phyloP scores from a whole-genome alignment of 2,329 filamentous ascomycete species.

The Arachnomyces sp. region DNA sequence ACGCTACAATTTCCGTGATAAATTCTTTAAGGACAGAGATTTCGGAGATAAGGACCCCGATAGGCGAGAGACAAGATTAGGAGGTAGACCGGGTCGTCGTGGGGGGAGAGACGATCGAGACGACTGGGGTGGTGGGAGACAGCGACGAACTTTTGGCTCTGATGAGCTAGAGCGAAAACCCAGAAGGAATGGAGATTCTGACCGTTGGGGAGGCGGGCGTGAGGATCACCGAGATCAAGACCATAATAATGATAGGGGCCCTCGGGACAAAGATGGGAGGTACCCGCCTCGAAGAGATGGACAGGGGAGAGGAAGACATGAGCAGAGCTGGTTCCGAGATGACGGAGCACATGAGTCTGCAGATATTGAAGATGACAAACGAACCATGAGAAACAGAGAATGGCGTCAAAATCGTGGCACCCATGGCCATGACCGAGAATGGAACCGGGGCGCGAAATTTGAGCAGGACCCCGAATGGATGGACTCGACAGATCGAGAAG shows the following conservation, averaged over 20 bases:
- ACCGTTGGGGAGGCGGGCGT: conserved; percentile 35
- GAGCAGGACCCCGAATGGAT: conserved; percentile 91
- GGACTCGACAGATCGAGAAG: conserved; percentile 61
- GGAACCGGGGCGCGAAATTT: conserved; percentile 45
- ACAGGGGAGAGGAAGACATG: conserved; percentile 57
- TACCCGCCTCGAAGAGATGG: conserved; percentile 56
- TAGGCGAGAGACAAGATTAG: conserved; percentile 27
- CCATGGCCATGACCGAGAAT: conserved; percentile 46
- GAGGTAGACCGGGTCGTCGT: conserved; percentile 27
- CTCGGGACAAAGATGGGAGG: conserved; percentile 50
- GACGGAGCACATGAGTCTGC: conserved; percentile 34
- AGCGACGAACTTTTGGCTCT: conserved; percentile 32
- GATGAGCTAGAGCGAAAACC: conserved; percentile 36
- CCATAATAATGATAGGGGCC: conserved; percentile 23
- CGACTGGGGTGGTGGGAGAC: conserved; percentile 34
- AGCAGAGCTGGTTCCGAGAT: conserved; percentile 68
- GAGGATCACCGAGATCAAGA: conserved; percentile 39
- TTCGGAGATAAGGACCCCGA: conserved; percentile 20
- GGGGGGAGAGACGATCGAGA: conserved; percentile 29
- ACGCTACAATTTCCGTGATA: conserved; percentile 54
- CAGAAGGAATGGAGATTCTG: conserved; percentile 36
- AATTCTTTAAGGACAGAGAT: conserved; percentile 33
- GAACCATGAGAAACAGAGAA: conserved; percentile 55
- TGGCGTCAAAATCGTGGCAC: conserved; percentile 43
- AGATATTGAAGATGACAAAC: conserved; percentile 36